A percentile compares a stretch with the other conserved stretches of the same genome.
Evolutionary conservation across 108 stramenopile species (phyloP).

Genomic region (Asterionellopsis glacialis): DNA sequence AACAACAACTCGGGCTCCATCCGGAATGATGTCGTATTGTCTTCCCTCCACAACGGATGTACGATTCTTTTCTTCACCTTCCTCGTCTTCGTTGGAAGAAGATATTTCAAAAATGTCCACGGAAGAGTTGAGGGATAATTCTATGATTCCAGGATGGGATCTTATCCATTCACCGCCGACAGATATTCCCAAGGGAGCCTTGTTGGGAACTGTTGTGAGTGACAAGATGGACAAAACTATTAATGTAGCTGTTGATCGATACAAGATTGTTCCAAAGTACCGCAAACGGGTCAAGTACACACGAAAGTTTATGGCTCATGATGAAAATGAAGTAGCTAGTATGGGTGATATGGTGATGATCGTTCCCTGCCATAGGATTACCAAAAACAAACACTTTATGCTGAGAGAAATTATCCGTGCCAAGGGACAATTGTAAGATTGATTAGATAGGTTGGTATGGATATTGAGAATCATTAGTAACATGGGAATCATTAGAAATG

Average conservation of each 20-base stretch:
- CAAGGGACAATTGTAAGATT: conserved; percentile 65
- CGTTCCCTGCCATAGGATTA: conserved; percentile 81
- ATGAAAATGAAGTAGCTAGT: conserved; percentile 79
- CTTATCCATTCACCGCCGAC: conserved; percentile 76
- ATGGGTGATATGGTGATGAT: conserved; percentile 87
- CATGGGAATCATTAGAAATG: too few species aligned
- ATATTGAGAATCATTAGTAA: too few species aligned
- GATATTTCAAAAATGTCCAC: conserved; percentile 57
- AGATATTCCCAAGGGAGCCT: conserved; percentile 59
- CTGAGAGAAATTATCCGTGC: conserved; percentile 72
- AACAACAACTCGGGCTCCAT: too few species aligned
- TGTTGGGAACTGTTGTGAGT: conserved; percentile 82
- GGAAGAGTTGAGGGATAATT: conserved; percentile 59
- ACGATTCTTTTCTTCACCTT: too few species aligned
- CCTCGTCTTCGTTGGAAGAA: neutral
- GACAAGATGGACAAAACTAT: conserved; percentile 89
- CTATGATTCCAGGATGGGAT: conserved; percentile 75
- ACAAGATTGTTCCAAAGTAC: conserved; percentile 67
- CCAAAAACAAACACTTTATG: conserved; percentile 84
- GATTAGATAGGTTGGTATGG: neutral
- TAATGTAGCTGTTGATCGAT: conserved; percentile 86
- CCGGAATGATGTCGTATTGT: too few species aligned
- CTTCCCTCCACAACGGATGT: too few species aligned
- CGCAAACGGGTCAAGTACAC: conserved; percentile 63
- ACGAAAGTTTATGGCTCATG: conserved; percentile 90